Conservation (phyloP, 2,329 filamentous ascomycete genomes). For the Colletotrichum nymphaeae region DNA sequence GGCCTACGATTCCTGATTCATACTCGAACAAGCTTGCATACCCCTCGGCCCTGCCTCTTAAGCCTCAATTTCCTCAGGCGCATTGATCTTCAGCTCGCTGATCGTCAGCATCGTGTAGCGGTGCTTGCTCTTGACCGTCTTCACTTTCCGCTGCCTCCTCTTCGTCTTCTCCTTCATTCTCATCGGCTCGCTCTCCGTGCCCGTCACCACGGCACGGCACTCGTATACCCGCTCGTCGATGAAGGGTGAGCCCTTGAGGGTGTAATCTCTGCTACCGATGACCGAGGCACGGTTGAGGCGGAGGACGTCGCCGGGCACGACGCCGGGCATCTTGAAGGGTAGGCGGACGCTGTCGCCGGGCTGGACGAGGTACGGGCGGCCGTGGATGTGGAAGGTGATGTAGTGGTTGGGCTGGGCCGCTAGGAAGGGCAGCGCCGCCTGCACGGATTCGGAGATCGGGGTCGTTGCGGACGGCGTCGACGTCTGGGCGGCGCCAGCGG, state of each 20-base stretch:
- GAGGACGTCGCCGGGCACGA: constrained; percentile 84
- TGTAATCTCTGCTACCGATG: constrained; percentile 90
- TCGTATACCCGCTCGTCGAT: constrained; percentile 87
- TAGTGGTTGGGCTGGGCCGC: constrained; percentile 81
- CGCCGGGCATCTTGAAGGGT: constrained; percentile 82
- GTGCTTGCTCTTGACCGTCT: constrained; percentile 89
- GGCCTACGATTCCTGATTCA: constrained; percentile 13
- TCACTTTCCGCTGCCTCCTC: constrained; percentile 78
- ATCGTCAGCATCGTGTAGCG: constrained; percentile 88
- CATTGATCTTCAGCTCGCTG: constrained; percentile 79
- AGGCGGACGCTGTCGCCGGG: constrained; percentile 80
- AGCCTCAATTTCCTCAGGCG: constrained; percentile 51
- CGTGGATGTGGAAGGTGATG: constrained; percentile 83
- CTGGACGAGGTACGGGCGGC: constrained; percentile 82
- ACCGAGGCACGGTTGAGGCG: constrained; percentile 87
- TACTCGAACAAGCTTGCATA: constrained; percentile 21
- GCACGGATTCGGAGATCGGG: constrained; percentile 66
- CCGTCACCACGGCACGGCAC: constrained; percentile 86
- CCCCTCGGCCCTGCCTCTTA: not conserved
- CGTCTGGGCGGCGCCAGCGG: not conserved
- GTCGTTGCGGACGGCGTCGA: constrained; percentile 40
- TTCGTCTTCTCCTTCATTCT: constrained; percentile 85
- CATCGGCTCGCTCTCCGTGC: constrained; percentile 84
- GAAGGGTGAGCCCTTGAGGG: constrained; percentile 83
- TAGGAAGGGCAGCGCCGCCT: constrained; percentile 75